Conservation (phyloP, 495 filamentous ascomycete genomes). For the Neurospora tetraspora region DNA sequence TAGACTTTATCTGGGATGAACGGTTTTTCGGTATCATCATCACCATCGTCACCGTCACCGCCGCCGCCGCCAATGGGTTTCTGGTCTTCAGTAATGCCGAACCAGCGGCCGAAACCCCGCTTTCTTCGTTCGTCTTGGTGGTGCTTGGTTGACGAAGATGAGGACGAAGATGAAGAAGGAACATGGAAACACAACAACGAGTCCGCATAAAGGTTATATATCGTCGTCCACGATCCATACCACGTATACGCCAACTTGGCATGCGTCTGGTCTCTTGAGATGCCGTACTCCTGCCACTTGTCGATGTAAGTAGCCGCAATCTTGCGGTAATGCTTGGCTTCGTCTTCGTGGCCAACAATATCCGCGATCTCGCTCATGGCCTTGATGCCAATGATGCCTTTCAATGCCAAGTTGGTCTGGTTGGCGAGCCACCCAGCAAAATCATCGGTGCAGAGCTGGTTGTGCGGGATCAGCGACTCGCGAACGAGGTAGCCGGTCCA, state of each 20-base stretch:
- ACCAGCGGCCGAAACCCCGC: neutral
- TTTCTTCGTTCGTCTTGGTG: neutral
- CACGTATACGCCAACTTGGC: slow-evolving; percentile 89
- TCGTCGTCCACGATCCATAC: slow-evolving; percentile 91
- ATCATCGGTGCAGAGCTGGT: slow-evolving; percentile 90
- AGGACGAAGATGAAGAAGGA: slow-evolving; percentile 5
- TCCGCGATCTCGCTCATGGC: slow-evolving; percentile 82
- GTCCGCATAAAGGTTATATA: slow-evolving; percentile 86
- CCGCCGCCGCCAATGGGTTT: slow-evolving; percentile 27
- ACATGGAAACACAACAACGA: slow-evolving; percentile 75
- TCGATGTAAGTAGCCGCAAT: slow-evolving; percentile 68
- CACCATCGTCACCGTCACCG: slow-evolving; percentile 3
- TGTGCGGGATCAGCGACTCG: slow-evolving; percentile 74
- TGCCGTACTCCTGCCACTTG: slow-evolving; percentile 74
- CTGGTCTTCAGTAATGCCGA: slow-evolving; percentile 22
- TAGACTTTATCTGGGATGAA: slow-evolving; percentile 70
- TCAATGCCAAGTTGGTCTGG: slow-evolving; percentile 87
- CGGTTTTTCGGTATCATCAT: neutral
- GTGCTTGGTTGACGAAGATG: neutral
- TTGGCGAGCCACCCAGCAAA: slow-evolving; percentile 90
- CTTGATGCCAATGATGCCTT: slow-evolving; percentile 89
- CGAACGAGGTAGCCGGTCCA: slow-evolving; percentile 89
- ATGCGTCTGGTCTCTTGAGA: slow-evolving; percentile 72
- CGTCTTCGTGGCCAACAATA: slow-evolving; percentile 53
- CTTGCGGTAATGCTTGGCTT: slow-evolving; percentile 58